Conservation (phyloP, 306 rosid species). For the Ochetophila trinervis region DNA sequence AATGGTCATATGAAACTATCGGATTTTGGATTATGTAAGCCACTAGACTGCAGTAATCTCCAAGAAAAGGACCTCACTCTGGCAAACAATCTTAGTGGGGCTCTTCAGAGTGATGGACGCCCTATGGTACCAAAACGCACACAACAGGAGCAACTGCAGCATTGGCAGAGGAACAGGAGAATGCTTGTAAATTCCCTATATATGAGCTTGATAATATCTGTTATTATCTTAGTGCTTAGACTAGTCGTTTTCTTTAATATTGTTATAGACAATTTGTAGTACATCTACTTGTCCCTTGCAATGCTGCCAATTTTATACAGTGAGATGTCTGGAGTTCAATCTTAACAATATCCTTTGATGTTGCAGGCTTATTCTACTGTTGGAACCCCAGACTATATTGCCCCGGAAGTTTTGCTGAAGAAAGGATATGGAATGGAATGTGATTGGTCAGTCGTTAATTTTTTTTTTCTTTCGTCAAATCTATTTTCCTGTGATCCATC, state of each 20-base stretch:
- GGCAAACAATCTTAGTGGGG: conserved; percentile 83
- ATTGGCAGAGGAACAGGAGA: conserved; percentile 98
- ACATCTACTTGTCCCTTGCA: not conserved
- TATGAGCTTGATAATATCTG: conserved; percentile 18
- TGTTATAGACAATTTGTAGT: not conserved
- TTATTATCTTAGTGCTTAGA: conserved; percentile 21
- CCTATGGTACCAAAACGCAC: conserved; percentile 90
- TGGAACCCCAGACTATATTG: conserved; percentile 98
- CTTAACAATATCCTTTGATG: conserved; percentile 16
- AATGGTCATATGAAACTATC: conserved; percentile 95
- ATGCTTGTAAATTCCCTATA: conserved; percentile 73
- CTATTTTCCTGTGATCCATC: conserved; percentile 20
- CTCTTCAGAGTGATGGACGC: conserved; percentile 89
- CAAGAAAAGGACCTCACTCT: conserved; percentile 88
- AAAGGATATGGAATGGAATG: conserved; percentile 99
- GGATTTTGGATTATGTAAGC: conserved; percentile 97
- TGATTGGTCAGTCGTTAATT: conserved; percentile 63
- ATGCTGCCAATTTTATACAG: not conserved
- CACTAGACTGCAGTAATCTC: conserved; percentile 90
- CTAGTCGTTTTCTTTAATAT: conserved; percentile 6
- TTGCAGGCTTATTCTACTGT: conserved; percentile 96
- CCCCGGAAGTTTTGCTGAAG: conserved; percentile 97
- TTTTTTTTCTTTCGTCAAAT: conserved; percentile 2
- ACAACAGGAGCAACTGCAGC: conserved; percentile 95
- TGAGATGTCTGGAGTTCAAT: not conserved